These are phyloP conservation scores for Erodium maritimum DNA, from an alignment of 345 rosid species.

Conservation along the genomic window DNA sequence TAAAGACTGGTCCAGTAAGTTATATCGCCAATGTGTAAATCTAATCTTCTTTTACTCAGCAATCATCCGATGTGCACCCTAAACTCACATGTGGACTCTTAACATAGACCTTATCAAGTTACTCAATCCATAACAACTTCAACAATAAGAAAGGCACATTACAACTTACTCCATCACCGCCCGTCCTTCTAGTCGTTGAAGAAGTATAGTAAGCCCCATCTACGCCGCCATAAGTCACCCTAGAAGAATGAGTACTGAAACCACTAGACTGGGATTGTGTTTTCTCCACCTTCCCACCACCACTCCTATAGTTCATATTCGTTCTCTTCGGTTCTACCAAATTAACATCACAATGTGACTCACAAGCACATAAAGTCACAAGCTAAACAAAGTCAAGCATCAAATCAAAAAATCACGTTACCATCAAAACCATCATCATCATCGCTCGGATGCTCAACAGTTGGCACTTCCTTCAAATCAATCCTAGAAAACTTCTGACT, in stretches of 20 bases:
- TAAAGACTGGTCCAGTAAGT: too few relatives aligned
- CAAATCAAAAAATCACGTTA: slow-evolving; percentile 4
- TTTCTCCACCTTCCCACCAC: slow-evolving; percentile 15
- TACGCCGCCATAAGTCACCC: slow-evolving; percentile 70
- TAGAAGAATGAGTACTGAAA: slow-evolving; percentile 33
- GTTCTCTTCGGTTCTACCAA: slow-evolving; percentile 27
- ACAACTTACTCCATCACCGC: slow-evolving; percentile 41
- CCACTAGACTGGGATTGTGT: slow-evolving; percentile 20
- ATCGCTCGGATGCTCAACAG: slow-evolving; percentile 67
- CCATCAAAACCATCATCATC: slow-evolving; percentile 28
- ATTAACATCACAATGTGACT: slow-evolving; percentile 9
- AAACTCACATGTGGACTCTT: too few relatives aligned
- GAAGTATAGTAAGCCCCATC: slow-evolving; percentile 76
- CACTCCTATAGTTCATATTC: slow-evolving; percentile 18
- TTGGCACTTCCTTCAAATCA: slow-evolving; percentile 29
- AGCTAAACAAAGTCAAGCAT: background rate
- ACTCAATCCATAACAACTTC: too few relatives aligned
- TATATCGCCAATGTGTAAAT: too few relatives aligned
- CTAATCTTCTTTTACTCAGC: too few relatives aligned
- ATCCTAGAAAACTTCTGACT: slow-evolving; percentile 1
- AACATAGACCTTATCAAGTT: too few relatives aligned
- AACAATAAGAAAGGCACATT: too few relatives aligned
- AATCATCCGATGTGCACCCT: too few relatives aligned
- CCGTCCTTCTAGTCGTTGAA: slow-evolving; percentile 44
- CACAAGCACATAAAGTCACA: background rate